phyloP scores from a whole-genome alignment of 331 rosid species.

The Telfairia occidentalis region DNA sequence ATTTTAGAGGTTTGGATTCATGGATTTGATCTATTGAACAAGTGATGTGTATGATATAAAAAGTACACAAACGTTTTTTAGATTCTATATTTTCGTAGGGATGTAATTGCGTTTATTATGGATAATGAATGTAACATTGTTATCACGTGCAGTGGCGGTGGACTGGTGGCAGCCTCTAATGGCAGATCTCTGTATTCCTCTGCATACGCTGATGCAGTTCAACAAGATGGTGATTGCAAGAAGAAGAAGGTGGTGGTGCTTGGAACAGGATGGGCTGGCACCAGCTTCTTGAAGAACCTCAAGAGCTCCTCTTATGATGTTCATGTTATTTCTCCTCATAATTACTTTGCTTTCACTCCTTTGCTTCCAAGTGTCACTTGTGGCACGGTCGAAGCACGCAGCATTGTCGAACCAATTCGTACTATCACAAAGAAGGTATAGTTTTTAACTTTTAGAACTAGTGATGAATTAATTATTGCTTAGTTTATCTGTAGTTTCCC shows the following conservation, averaged over 20 bases:
- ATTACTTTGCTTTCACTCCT: constrained; percentile 29
- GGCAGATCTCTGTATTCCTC: constrained; percentile 2
- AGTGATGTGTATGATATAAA: not conserved
- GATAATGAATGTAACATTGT: not conserved
- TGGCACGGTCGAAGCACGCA: constrained; percentile 24
- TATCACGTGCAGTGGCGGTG: constrained; percentile 18
- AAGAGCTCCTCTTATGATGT: constrained; percentile 21
- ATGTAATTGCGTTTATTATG: not conserved
- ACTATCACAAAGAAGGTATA: constrained; percentile 17
- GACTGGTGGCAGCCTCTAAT: constrained; percentile 15
- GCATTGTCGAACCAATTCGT: constrained; percentile 28
- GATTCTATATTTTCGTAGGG: not conserved
- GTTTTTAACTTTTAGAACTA: not conserved
- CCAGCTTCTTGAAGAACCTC: constrained; percentile 27
- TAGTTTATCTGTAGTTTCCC: not conserved
- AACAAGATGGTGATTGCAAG: not conserved
- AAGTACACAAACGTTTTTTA: not conserved
- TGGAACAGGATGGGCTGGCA: constrained; percentile 35
- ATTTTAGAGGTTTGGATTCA: not conserved
- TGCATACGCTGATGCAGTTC: constrained; percentile 16
- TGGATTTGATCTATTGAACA: not conserved
- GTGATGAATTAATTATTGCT: not conserved
- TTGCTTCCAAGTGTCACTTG: constrained; percentile 29
- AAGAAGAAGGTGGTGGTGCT: constrained; percentile 28
- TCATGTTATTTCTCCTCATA: constrained; percentile 30